phyloP scores from a whole-genome alignment of 768 basidiomycete species.

The Cystobasidiopsis lactophilus region DNA sequence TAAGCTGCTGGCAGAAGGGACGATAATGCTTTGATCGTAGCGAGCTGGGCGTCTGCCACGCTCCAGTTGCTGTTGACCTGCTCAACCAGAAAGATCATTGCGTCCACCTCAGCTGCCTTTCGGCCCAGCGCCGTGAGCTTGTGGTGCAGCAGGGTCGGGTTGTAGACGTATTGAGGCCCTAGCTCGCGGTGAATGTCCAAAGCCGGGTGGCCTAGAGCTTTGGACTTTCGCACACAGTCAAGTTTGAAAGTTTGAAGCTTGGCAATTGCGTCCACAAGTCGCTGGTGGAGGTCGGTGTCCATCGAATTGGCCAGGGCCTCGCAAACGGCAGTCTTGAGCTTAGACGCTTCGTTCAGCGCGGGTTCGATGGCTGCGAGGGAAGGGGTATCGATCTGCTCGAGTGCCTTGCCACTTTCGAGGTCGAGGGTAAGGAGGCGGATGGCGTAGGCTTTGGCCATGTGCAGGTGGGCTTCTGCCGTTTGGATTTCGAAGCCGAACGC shows the following conservation, averaged over 20 bases:
- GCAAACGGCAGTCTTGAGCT: conserved; percentile 6
- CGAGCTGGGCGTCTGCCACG: conserved; percentile 51
- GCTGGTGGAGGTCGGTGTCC: conserved; percentile 48
- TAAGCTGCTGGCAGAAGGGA: conserved; percentile 30
- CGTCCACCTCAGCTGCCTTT: conserved; percentile 26
- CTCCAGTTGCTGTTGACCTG: conserved; percentile 76
- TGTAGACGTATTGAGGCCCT: conserved; percentile 60
- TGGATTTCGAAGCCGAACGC: background rate
- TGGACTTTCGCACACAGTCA: conserved; percentile 39
- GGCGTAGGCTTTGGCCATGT: conserved; percentile 48
- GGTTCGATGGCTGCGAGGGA: background rate
- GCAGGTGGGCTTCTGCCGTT: conserved; percentile 31
- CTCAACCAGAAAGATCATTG: conserved; percentile 37
- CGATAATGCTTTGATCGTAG: conserved; percentile 58
- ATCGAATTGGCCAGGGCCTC: conserved; percentile 34
- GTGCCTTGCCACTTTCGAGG: conserved; percentile 29
- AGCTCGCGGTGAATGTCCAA: conserved; percentile 41
- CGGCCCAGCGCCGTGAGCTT: conserved; percentile 35
- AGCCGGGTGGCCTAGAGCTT: conserved; percentile 29
- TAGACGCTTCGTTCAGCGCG: conserved; percentile 1
- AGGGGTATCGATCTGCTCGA: background rate
- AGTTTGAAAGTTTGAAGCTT: conserved; percentile 41
- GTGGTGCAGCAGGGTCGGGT: conserved; percentile 33
- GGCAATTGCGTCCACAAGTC: conserved; percentile 32
- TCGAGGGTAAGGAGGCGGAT: conserved; percentile 53